Conservation (phyloP, 179 eudicot species). For the Spergularia azorica region DNA sequence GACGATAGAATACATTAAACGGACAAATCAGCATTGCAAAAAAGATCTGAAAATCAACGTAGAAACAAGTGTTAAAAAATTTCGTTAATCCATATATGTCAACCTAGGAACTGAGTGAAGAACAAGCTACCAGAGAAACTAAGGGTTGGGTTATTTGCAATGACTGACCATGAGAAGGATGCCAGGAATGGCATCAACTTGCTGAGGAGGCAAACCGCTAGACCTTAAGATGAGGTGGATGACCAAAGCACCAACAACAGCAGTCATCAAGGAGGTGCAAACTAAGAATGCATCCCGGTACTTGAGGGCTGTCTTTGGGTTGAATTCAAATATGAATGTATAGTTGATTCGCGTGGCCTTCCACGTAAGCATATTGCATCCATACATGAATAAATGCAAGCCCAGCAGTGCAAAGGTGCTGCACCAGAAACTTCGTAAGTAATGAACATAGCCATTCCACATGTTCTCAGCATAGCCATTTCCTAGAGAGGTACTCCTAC, state of each 20-base stretch:
- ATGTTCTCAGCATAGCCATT: background rate
- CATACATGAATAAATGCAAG: constrained; percentile 93
- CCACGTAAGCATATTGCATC: constrained; percentile 93
- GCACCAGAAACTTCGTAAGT: constrained; percentile 31
- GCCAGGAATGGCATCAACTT: constrained; percentile 78
- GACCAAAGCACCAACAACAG: constrained; percentile 80
- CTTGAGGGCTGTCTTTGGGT: constrained; percentile 68
- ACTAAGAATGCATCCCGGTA: constrained; percentile 87
- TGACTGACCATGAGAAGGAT: constrained; percentile 69
- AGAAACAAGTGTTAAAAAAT: constrained; percentile 4
- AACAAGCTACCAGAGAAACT: background rate
- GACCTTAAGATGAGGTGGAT: constrained; percentile 79
- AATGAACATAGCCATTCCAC: background rate
- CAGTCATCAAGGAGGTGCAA: constrained; percentile 79
- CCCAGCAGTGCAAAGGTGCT: constrained; percentile 94
- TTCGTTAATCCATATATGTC: background rate
- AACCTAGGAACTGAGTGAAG: background rate
- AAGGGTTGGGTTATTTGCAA: background rate
- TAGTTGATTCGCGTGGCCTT: constrained; percentile 81
- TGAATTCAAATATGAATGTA: constrained; percentile 89
- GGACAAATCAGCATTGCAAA: constrained; percentile 60
- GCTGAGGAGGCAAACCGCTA: constrained; percentile 49
- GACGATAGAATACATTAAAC: constrained; percentile 63
- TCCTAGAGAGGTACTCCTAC: too few species aligned
- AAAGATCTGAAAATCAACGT: constrained; percentile 43